These are phyloP conservation scores for Venturia carpophila DNA, from an alignment of 2,329 filamentous ascomycete genomes.

Conservation along the genomic window DNA sequence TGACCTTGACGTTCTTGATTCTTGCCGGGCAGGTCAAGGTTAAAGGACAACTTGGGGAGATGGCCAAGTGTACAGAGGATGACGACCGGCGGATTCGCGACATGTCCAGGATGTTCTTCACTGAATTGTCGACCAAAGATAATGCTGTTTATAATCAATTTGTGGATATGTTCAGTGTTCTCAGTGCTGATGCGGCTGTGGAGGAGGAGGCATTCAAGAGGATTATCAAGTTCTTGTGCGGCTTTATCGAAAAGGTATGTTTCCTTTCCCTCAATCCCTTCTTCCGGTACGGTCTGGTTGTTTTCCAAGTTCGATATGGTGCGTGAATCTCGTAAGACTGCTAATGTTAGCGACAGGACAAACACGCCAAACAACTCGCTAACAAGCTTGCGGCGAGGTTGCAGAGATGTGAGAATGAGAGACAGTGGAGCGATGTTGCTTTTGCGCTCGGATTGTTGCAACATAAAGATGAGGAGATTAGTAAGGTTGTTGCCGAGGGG, in stretches of 20 bases:
- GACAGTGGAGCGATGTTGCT: conserved; percentile 96
- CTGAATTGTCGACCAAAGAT: conserved; percentile 92
- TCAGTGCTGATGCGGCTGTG: conserved; percentile 72
- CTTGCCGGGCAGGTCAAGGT: conserved; percentile 97
- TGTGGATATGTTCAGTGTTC: conserved; percentile 94
- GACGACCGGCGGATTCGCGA: conserved; percentile 91
- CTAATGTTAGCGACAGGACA: conserved; percentile 57
- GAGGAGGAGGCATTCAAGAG: conserved; percentile 79
- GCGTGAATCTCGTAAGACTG: neutral
- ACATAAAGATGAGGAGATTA: conserved; percentile 88
- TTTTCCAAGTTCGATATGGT: too few relatives aligned
- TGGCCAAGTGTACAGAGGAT: conserved; percentile 98
- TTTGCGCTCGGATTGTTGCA: conserved; percentile 83
- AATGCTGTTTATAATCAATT: conserved; percentile 99
- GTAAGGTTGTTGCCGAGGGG: conserved; percentile 65
- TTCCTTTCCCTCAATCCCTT: neutral
- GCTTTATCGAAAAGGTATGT: conserved; percentile 92
- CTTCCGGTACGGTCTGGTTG: neutral
- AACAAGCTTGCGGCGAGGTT: conserved; percentile 87
- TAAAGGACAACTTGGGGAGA: conserved; percentile 95
- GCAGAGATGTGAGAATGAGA: conserved; percentile 77
- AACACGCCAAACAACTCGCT: conserved; percentile 89
- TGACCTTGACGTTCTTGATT: conserved; percentile 97
- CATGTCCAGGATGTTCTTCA: conserved; percentile 96
- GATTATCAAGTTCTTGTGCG: conserved; percentile 86